Base-by-base conservation (phyloP, 257 asterid genomes). In the Cinchona pubescens region DNA sequence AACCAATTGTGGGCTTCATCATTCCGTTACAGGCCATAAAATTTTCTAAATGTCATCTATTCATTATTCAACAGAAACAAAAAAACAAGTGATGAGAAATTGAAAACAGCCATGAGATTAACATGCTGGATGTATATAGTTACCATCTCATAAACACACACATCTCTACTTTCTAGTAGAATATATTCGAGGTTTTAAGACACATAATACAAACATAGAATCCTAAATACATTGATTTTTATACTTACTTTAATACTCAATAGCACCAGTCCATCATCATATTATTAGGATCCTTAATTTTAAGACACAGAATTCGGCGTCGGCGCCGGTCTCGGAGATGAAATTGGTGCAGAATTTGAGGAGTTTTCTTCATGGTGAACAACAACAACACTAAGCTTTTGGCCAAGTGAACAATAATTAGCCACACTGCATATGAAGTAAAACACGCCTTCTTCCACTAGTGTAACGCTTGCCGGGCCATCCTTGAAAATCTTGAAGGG, bases 381-480 rank as follows among this genome's bases (percentile, higher is more conserved):
- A 3, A 62, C 91, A 3, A 62, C 67, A 5, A 90, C 85, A 43
- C 74, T 75, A 15, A 92, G 69, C 77, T 86, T 90, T 56, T 43
- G 89, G 19, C 94, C 94, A n/a, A 88, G 72, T 4, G 67, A 66
- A 75, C 97, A 92, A 49, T 92, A 86, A 35, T 87, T 84, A 4
- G 89, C 79, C 43, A 90, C 78, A 32, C 85, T 88, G 73, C 94
- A 92, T 14, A 86, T 59, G 82, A 81, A 88, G 70, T 90, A 88
- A 43, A 82, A 86, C 18, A 86, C 88, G 1, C 93, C 96, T 67
- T 85, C 62, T 35, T 72, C 74, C 29, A 69, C 60, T 10, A 90
- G 53, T 2, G 80, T 62, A 72, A 90, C 43, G 10, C 58, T 72
- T 0, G 77, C 69, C 1, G 94, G 97, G 16, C 90, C 96, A 27